These are phyloP conservation scores for Aphanomyces astaci DNA, from an alignment of 352 stramenopile species.

Conservation along the genomic window DNA sequence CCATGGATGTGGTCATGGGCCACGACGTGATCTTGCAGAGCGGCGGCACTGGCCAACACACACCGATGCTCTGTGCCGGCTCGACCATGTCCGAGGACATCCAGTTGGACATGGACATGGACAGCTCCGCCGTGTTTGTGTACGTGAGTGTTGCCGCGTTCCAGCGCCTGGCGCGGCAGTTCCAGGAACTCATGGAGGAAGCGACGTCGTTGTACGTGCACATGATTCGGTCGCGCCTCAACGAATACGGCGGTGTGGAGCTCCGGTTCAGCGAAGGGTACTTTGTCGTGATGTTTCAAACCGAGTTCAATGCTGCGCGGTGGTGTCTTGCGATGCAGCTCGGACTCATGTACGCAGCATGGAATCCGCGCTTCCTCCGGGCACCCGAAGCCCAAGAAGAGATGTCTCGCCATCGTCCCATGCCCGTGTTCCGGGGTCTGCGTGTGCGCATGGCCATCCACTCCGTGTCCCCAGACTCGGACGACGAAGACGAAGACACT, in stretches of 20 bases:
- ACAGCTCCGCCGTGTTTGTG: constrained; percentile 69
- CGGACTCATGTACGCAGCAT: constrained; percentile 76
- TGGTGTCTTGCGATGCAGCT: constrained; percentile 82
- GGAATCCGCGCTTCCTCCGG: constrained; percentile 82
- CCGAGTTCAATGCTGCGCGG: constrained; percentile 80
- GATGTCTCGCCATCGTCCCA: constrained; percentile 53
- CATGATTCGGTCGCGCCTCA: constrained; percentile 72
- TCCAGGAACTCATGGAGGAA: constrained; percentile 81
- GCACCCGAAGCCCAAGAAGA: constrained; percentile 78
- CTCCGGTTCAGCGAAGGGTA: constrained; percentile 70
- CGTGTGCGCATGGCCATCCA: constrained; percentile 84
- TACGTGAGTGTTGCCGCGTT: constrained; percentile 81
- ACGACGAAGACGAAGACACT: not conserved
- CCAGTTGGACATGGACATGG: not conserved
- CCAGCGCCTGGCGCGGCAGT: constrained; percentile 59
- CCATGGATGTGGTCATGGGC: not conserved
- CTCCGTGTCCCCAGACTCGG: constrained; percentile 44
- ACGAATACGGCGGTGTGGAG: constrained; percentile 77
- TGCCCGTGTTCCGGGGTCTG: constrained; percentile 74
- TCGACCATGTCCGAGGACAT: not conserved
- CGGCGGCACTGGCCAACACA: not conserved
- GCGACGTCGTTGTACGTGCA: constrained; percentile 81
- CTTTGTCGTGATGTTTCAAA: constrained; percentile 78
- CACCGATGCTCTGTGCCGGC: not conserved
- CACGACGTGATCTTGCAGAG: not conserved